Percentiles rank a stretch among this genome's conserved stretches.
These are phyloP conservation scores for Ceraceosorus bombacis DNA, from an alignment of 1,284 basidiomycete genomes.

Conservation along the genomic window DNA sequence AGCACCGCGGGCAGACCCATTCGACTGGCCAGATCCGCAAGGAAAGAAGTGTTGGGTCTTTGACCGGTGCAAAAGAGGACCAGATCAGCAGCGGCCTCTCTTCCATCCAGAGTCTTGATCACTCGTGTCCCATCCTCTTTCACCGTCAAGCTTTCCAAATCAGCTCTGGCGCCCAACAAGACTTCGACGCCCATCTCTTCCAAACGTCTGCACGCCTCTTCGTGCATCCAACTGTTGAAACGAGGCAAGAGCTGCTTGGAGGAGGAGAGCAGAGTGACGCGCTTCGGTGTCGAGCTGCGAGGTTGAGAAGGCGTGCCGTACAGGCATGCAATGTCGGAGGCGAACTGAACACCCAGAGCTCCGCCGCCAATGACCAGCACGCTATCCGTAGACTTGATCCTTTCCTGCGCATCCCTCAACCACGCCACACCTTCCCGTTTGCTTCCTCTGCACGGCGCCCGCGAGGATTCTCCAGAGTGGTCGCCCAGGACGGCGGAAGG, in stretches of 20 bases:
- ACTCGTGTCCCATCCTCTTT: background rate
- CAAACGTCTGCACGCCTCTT: slow-evolving; percentile 7
- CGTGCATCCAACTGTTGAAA: slow-evolving; percentile 27
- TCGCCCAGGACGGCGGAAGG: background rate
- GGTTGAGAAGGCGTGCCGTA: slow-evolving; percentile 13
- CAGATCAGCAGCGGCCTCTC: slow-evolving; percentile 17
- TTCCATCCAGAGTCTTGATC: slow-evolving; percentile 15
- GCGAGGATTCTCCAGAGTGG: slow-evolving; percentile 2
- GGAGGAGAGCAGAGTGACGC: slow-evolving; percentile 21
- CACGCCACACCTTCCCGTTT: slow-evolving; percentile 21
- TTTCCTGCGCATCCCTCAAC: slow-evolving; percentile 19
- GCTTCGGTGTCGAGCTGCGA: slow-evolving; percentile 8
- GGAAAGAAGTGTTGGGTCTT: slow-evolving; percentile 16
- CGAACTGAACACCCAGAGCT: slow-evolving; percentile 21
- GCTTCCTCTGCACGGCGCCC: slow-evolving; percentile 12
- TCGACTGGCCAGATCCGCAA: slow-evolving; percentile 1
- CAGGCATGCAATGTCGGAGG: slow-evolving; percentile 20
- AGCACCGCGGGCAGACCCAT: background rate
- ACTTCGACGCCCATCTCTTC: slow-evolving; percentile 19
- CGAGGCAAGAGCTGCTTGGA: slow-evolving; percentile 17
- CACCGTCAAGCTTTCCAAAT: slow-evolving; percentile 12
- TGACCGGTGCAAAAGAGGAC: slow-evolving; percentile 27
- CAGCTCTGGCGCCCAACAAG: slow-evolving; percentile 15
- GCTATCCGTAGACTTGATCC: slow-evolving; percentile 14
- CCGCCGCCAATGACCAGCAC: slow-evolving; percentile 22